Evolutionary conservation across 805 yeast genomes (phyloP).

Genomic region (Candida succiphila): DNA sequence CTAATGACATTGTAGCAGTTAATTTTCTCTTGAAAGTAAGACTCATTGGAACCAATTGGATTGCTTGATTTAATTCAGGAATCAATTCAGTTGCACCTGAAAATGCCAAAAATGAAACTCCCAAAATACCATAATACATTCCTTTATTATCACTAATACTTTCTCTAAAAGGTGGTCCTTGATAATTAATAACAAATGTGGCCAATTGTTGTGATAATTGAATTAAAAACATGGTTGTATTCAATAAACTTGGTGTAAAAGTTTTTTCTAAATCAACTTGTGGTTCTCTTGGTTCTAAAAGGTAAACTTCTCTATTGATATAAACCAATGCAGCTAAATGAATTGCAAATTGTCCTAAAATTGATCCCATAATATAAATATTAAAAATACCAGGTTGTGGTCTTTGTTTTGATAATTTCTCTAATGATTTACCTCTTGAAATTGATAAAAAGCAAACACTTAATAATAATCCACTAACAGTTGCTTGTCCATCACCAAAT

Average conservation of each 20-base stretch:
- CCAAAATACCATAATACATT: constrained; percentile 91
- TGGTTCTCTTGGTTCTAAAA: constrained; percentile 87
- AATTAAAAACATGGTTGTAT: constrained; percentile 90
- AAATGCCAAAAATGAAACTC: constrained; percentile 81
- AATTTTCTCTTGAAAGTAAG: constrained; percentile 64
- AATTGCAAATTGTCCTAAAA: constrained; percentile 90
- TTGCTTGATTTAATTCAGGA: constrained; percentile 88
- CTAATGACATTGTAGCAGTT: constrained; percentile 62
- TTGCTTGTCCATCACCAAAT: constrained; percentile 97
- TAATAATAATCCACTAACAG: constrained; percentile 85
- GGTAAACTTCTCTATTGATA: constrained; percentile 74
- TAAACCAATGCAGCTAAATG: constrained; percentile 78
- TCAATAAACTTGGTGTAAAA: constrained; percentile 81
- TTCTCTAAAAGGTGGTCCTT: constrained; percentile 95
- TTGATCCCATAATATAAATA: constrained; percentile 93
- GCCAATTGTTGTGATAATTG: constrained; percentile 96
- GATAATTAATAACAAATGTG: constrained; percentile 95
- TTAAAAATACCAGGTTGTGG: constrained; percentile 98
- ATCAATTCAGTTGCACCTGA: constrained; percentile 90
- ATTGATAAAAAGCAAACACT: constrained; percentile 93
- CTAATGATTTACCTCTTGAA: constrained; percentile 86
- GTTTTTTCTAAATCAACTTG: constrained; percentile 82
- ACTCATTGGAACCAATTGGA: constrained; percentile 86
- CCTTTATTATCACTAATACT: constrained; percentile 85
- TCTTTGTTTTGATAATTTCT: constrained; percentile 83